Conservation (phyloP, 768 basidiomycete species). For the Tremella mesenterica region DNA sequence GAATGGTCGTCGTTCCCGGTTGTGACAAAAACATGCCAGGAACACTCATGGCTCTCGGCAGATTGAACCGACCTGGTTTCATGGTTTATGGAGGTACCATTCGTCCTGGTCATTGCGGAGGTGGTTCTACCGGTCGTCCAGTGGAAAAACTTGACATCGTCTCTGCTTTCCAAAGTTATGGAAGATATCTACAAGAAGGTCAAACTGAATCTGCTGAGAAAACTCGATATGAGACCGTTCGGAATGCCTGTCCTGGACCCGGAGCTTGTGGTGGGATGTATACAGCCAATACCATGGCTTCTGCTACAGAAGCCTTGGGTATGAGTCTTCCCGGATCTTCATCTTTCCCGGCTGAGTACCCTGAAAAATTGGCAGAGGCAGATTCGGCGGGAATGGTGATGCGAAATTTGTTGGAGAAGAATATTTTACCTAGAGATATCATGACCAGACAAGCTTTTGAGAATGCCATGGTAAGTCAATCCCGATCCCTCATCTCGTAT, state of each 20-base stretch:
- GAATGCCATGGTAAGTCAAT: conserved; percentile 73
- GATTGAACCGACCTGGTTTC: conserved; percentile 86
- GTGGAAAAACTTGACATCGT: conserved; percentile 85
- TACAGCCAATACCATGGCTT: conserved; percentile 97
- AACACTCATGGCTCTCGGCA: conserved; percentile 90
- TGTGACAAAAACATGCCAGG: conserved; percentile 99
- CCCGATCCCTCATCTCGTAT: too few relatives aligned
- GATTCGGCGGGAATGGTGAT: conserved; percentile 70
- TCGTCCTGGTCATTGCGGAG: conserved; percentile 81
- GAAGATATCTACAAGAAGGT: conserved; percentile 85
- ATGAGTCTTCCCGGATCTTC: conserved; percentile 97
- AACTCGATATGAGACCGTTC: conserved; percentile 74
- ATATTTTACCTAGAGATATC: conserved; percentile 86
- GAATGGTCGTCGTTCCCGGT: conserved; percentile 92
- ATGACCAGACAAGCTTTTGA: conserved; percentile 96
- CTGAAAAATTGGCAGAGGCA: conserved; percentile 80
- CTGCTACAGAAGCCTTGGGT: conserved; percentile 85
- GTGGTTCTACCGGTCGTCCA: conserved; percentile 43
- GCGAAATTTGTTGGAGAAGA: conserved; percentile 76
- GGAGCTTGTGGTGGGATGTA: conserved; percentile 99
- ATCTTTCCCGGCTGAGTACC: conserved; percentile 85
- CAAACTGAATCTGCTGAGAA: conserved; percentile 72
- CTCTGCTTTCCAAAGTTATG: conserved; percentile 95
- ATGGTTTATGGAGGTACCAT: conserved; percentile 99
- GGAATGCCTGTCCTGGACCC: conserved; percentile 92